Base-by-base conservation (phyloP, 108 stramenopile genomes). In the Conticribra weissflogii region DNA sequence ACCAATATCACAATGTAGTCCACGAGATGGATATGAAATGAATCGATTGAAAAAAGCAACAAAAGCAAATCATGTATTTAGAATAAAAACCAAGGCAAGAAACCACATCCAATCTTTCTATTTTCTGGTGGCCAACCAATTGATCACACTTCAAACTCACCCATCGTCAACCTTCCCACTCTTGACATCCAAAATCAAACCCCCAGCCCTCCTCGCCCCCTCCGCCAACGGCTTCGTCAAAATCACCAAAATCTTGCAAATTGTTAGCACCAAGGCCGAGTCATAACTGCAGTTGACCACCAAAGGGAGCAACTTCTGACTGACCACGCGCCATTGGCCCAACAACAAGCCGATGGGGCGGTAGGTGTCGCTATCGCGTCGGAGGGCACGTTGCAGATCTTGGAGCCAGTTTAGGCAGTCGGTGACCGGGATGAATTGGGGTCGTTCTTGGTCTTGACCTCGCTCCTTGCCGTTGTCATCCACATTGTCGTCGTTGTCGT, bases 401-500 rank as follows among this genome's bases (percentile, higher is more conserved):
- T 95, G 91, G 21, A 92, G 74, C 94, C 90, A 92, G 60, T 90
- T 89, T 31, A 92, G 69, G 72, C 94, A 92, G 63, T 95, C 91
- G 19, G 81, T 79, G 18, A 92, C 90, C 3, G 90, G 93, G 47
- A 95, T 85, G 46, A 95, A 59, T 27, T 82, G 2, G 17, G 32
- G 30, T 32, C 3, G 36, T 30, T n/a, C 19, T 52, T 19, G 64
- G 8, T 22, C 9, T 16, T 45, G 9, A n/a, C n/a, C n/a, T n/a
- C n/a, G n/a, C 44, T 45, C 14, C 44, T 14, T 45, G 9, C 16
- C 14, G 44, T 45, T 45, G 44, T 9, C 58, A 27, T 78, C 57
- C 12, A 50, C 56, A 4, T 30, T 16, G 28, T 53, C 51, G 27
- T 34, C 59, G 28, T 32, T 56, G 23, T 14, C 14, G 14, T 72